phyloP scores from a whole-genome alignment of 2,329 filamentous ascomycete genomes.

The Xylariaceae sp. region DNA sequence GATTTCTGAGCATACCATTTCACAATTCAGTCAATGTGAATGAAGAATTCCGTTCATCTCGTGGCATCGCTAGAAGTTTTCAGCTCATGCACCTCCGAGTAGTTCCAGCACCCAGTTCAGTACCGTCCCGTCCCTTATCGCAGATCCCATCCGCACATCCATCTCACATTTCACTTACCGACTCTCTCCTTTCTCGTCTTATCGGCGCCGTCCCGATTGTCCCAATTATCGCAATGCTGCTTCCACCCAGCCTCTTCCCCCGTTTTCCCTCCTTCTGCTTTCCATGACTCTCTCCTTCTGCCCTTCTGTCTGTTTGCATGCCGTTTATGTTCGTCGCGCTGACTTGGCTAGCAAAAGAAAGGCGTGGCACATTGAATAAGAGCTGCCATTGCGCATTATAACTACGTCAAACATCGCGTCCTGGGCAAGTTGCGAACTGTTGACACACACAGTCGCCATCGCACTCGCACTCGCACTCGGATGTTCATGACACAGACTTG shows the following conservation, averaged over 20 bases:
- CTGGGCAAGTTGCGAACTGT: not conserved
- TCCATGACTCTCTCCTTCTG: not conserved
- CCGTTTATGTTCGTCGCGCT: not conserved
- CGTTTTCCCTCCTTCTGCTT: not conserved
- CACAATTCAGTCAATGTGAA: not conserved
- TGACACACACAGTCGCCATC: not conserved
- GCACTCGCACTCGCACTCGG: no score
- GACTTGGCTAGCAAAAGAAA: not conserved
- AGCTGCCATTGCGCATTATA: not conserved
- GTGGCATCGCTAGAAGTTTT: conserved; percentile 1
- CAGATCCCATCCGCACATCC: not conserved
- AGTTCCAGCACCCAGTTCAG: not conserved
- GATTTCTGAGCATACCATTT: not conserved
- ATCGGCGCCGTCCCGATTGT: not conserved
- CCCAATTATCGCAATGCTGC: conserved; percentile 3
- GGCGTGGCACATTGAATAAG: not conserved
- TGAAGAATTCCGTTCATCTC: not conserved
- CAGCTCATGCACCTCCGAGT: not conserved
- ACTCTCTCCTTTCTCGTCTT: not conserved
- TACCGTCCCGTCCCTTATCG: not conserved
- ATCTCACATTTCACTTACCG: not conserved
- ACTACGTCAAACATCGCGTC: not conserved
- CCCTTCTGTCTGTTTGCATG: not conserved
- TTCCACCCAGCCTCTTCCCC: not conserved
- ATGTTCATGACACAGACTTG: no score